Percentiles rank a stretch among this genome's conserved stretches.
Evolutionary conservation across 192 early-diverging fungal species (phyloP).

Genomic region (Umbelopsis ramanniana): DNA sequence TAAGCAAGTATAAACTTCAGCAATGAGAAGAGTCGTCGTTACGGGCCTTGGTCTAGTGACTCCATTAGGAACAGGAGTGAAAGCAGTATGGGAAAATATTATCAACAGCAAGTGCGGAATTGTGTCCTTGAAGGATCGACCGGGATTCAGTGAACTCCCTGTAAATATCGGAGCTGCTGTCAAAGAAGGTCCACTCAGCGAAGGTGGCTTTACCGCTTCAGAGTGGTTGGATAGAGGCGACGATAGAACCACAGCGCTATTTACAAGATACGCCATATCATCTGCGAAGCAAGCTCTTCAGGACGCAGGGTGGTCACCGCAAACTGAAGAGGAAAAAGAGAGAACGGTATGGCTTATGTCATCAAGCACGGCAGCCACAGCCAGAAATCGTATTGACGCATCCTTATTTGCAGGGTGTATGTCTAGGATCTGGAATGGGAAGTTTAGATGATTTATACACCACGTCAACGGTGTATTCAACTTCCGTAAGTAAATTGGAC

Average conservation of each 20-base stretch:
- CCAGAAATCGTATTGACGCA: neutral
- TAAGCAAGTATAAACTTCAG: too few species aligned
- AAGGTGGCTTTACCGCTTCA: constrained; percentile 70
- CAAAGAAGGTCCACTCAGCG: constrained; percentile 47
- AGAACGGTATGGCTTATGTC: constrained; percentile 56
- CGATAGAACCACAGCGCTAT: constrained; percentile 74
- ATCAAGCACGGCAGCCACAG: neutral
- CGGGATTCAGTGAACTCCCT: constrained; percentile 66
- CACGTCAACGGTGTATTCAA: constrained; percentile 55
- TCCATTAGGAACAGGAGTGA: constrained; percentile 81
- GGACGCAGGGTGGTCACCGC: constrained; percentile 77
- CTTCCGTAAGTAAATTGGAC: constrained; percentile 48
- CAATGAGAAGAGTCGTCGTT: constrained; percentile 80
- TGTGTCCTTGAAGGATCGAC: constrained; percentile 59
- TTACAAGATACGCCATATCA: constrained; percentile 86
- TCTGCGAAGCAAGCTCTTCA: constrained; percentile 84
- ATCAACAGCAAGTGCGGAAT: constrained; percentile 79
- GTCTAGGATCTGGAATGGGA: constrained; percentile 94
- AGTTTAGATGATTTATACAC: constrained; percentile 82
- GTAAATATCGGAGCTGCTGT: constrained; percentile 81
- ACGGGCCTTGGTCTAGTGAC: constrained; percentile 94
- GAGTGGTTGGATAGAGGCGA: constrained; percentile 82
- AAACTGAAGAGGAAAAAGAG: constrained; percentile 58
- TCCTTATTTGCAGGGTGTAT: constrained; percentile 71
- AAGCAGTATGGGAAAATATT: constrained; percentile 72